Base-by-base conservation (phyloP, 2,329 filamentous ascomycete species). In the Alternaria sp. region DNA sequence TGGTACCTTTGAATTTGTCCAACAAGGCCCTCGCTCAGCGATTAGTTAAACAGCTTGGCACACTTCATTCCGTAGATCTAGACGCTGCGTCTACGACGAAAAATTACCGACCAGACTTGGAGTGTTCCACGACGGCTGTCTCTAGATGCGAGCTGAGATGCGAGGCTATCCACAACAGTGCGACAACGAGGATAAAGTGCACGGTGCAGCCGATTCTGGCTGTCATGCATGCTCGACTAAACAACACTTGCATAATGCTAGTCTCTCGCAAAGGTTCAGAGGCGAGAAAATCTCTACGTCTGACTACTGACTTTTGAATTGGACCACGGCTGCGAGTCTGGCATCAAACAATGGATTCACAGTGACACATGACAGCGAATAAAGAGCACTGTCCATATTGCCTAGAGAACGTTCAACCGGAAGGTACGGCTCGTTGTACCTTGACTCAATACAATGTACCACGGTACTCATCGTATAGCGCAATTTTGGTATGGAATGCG, bases 141-240 rank as follows among this genome's bases (percentile, higher is more conserved):
- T 46, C 45, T 11, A 56, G 52, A 51, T 4, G 36, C 52, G 48
- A 46, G 56, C 56, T 59, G 56, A 56, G 34, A 36, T 51, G 46
- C 36, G 56, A 52, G 37, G 52, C 52, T 40, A 34, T 59, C 46
- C 41, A 37, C 52, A 56, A 39, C 52, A 24, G 31, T 33, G 42
- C 46, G 41, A 36, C 34, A 36, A 21, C 31, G 17, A 29, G 28
- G 50, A 21, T 40, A 17, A 36, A 56, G 34, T 41, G 46, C 34
- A 59, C 53, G 23, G 21, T 42, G 55, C 44, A 39, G 24, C 42
- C 37, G 44, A 52, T 31, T 36, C 36, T 40, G 24, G 26, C 33
- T 46, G 31, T 42, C 44, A 55, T 51, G 46, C 29, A 45, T 37
- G 17, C 24, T n/a, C 31, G 26, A 39, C 51, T 46, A 31, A 54